Evolutionary conservation across 352 stramenopile species (phyloP), one percentile per base, ranked within the genome.

Genomic region (Pythium graminicola): DNA sequence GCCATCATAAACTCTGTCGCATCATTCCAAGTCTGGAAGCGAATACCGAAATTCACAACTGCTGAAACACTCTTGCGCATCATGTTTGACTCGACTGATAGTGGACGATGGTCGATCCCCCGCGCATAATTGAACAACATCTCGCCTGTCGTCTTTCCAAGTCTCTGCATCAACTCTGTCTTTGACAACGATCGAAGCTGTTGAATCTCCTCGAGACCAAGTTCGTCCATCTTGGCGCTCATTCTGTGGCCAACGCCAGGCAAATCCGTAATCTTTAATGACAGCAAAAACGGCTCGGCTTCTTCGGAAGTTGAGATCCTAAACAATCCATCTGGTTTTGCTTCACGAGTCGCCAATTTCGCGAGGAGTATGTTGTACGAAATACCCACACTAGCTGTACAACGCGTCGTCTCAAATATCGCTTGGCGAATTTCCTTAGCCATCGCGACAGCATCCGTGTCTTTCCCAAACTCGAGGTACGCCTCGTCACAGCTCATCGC

Each of bases 401-500:
- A 99, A 10, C 82, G 55, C 8, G 91, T 98, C 27, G 81, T 72
- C 6, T 84, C 57, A 1, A 68, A 72, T 33, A 95, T 89, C n/a
- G 77, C 57, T 16, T 76, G 23, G 11, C 86, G 80, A 46, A 95
- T 84, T 3, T 64, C 36, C 11, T 74, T 65, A 16, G 89, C 76
- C 58, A 92, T 95, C 31, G 64, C 55, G 17, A 85, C 43, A n/a
- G 77, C 80, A 50, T 89, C 63, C 1, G 73, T 79, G 45, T 68
- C 69, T 24, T 62, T 61, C 4, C 57, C 72, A 65, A 89, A 86
- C 66, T 98, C 91, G 22, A 98, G 62, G 52, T 96, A 97, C 0
- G 89, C 85, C 80, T 99, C 95, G 63, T 99, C 95, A 57, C 94
- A 98, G 29, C 90, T 98, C 17, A 98, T 86, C n/a, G 88, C 77